These are phyloP conservation scores for Auriscalpium microsporum DNA, from an alignment of 768 basidiomycete genomes.

Conservation along the genomic window DNA sequence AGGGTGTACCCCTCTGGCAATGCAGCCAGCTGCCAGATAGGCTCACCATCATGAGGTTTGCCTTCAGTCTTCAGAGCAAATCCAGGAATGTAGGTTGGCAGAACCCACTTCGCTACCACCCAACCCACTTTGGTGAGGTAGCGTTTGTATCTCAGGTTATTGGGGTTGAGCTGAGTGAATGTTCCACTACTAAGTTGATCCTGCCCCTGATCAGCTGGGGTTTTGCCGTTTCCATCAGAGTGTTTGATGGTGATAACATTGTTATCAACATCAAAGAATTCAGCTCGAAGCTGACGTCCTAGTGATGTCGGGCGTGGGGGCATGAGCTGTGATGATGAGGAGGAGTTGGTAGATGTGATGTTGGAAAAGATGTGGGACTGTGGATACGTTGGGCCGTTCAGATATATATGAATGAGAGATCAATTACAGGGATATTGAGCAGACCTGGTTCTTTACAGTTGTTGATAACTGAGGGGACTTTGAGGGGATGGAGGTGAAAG, in stretches of 20 bases:
- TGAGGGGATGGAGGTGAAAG: background rate
- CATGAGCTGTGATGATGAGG: background rate
- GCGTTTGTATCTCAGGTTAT: too few relatives aligned
- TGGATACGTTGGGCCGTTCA: background rate
- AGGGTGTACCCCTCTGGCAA: background rate
- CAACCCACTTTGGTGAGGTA: too few relatives aligned
- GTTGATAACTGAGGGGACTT: background rate
- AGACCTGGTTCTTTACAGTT: background rate
- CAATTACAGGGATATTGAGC: background rate
- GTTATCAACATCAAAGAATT: background rate
- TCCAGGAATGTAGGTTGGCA: too few relatives aligned
- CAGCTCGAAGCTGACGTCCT: background rate
- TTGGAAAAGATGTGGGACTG: background rate
- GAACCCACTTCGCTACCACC: too few relatives aligned
- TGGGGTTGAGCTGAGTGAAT: too few relatives aligned
- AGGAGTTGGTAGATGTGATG: background rate
- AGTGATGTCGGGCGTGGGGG: rapidly evolving
- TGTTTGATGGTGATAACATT: constrained; percentile 5
- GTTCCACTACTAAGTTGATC: background rate
- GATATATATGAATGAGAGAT: background rate
- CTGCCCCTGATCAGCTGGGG: background rate
- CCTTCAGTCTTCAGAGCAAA: too few relatives aligned
- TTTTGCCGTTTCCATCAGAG: background rate
- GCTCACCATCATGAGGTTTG: too few relatives aligned
- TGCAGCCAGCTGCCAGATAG: too few relatives aligned